Percentiles rank a stretch among this genome's conserved stretches.
Evolutionary conservation across 202 grass and related monocot genomes (phyloP).

Genomic region (Schoenoplectus tabernaemontani): DNA sequence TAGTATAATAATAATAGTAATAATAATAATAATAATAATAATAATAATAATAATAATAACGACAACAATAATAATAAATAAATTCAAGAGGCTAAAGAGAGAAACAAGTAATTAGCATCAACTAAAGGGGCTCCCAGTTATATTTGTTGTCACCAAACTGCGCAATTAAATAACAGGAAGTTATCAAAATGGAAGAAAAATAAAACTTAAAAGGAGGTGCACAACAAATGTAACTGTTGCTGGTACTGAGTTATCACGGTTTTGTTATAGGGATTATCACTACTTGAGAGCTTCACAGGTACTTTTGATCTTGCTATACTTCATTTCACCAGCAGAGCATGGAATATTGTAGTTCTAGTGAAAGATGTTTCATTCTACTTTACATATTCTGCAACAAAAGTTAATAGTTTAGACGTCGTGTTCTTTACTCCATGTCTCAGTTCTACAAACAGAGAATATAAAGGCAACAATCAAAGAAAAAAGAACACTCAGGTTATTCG

Average conservation of each 20-base stretch:
- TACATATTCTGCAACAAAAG: neutral
- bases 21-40: too few relatives aligned
- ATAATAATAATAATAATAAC: too few relatives aligned
- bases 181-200: neutral
- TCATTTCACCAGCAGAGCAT: neutral
- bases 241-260: neutral
- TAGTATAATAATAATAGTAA: too few relatives aligned
- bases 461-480: neutral
- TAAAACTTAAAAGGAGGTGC: neutral
- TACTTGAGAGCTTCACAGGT: neutral
- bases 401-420: neutral
- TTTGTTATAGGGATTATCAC: neutral
- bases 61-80: too few relatives aligned
- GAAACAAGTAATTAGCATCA: neutral
- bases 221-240: neutral
- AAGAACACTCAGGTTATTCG: neutral
- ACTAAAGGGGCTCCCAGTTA: neutral
- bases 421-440: neutral
- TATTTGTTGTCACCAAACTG: neutral
- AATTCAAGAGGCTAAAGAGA: neutral
- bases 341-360: neutral
- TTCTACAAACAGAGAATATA: neutral
- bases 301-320: neutral
- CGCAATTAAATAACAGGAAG: neutral
- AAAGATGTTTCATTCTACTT: neutral